Evolutionary conservation across 2,329 filamentous ascomycete genomes (phyloP), one percentile per base, ranked within the genome.

Genomic region (Lasiodiplodia theobromae): DNA sequence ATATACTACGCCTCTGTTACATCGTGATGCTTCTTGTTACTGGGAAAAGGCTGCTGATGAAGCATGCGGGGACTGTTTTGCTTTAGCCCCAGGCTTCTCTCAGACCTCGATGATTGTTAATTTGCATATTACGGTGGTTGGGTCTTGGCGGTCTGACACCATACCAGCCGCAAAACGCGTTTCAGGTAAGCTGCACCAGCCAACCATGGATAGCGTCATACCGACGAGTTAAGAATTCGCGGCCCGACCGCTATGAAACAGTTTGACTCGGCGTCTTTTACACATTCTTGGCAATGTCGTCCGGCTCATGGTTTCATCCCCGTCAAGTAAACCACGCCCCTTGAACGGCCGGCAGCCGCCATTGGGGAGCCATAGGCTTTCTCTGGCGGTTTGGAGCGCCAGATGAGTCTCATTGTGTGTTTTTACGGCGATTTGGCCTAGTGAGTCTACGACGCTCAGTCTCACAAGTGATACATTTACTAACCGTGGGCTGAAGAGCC

Each of bases 151-250:
- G n/a, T 28, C 56, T 60, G 56, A 44, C 56, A 44, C 56, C 10
- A 44, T 28, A 14, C 2, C 37, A 44, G 37, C 56, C 56, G 56
- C 56, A 44, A 25, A 25, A 23, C 2, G 21, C 11, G 56, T 60
- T 60, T 60, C 56, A 44, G n/a, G n/a, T 60, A 1, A 5, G 5
- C 56, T 44, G 37, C 37, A 60, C 56, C 56, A 60, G 37, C 37
- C 56, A 44, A 60, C 8, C n/a, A 7, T 18, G 56, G 56, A 60
- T 60, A 60, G 56, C 37, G 37, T 60, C 56, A 60, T 44, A 60
- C 56, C 23, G 2, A 10, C 4, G 5, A 25, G 37, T 10, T 4
- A 60, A 37, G 25, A 34, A 28, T 23, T 2, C n/a, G 37, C 56
- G 37, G 56, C 21, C 28, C 10, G 14, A 47, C n/a, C 28, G 34